Evolutionary conservation across 495 filamentous ascomycete species (phyloP).

Genomic region (Hypomontagnella submonticulosa): DNA sequence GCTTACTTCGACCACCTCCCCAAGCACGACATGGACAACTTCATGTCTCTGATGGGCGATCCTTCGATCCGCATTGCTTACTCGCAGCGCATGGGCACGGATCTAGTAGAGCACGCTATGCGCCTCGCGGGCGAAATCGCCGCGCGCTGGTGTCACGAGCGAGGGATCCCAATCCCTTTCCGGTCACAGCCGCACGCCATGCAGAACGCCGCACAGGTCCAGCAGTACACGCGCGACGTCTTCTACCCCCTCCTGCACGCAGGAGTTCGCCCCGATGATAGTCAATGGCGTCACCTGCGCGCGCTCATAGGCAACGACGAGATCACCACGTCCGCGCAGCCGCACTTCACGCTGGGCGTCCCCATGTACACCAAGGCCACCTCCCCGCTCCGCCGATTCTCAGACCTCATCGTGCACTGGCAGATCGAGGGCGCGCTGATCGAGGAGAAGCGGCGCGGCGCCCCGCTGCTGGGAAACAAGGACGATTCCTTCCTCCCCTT

Average conservation of each 20-base stretch:
- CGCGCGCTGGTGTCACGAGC: constrained; percentile 76
- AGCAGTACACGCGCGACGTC: constrained; percentile 60
- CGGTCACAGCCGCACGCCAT: constrained; percentile 72
- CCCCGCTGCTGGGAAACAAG: constrained; percentile 58
- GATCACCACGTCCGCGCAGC: constrained; percentile 61
- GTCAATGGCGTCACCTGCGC: constrained; percentile 72
- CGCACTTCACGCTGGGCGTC: constrained; percentile 70
- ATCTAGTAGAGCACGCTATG: constrained; percentile 70
- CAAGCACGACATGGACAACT: constrained; percentile 25
- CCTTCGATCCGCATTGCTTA: constrained; percentile 56
- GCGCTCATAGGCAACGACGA: constrained; percentile 63
- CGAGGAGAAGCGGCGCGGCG: constrained; percentile 69
- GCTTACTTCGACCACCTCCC: constrained; percentile 48
- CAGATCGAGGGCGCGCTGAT: constrained; percentile 87
- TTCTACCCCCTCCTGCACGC: constrained; percentile 62
- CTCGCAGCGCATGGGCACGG: constrained; percentile 23
- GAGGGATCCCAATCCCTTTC: constrained; percentile 82
- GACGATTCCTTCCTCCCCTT: constrained; percentile 70
- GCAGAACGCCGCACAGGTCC: constrained; percentile 54
- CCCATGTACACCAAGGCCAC: constrained; percentile 82
- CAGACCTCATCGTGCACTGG: constrained; percentile 87
- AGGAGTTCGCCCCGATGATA: constrained; percentile 65
- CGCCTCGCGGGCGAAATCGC: constrained; percentile 77
- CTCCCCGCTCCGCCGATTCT: constrained; percentile 84
- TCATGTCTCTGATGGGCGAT: constrained; percentile 47